Evolutionary conservation across 495 filamentous ascomycete genomes (phyloP).

Genomic region (Delitschia confertaspora): DNA sequence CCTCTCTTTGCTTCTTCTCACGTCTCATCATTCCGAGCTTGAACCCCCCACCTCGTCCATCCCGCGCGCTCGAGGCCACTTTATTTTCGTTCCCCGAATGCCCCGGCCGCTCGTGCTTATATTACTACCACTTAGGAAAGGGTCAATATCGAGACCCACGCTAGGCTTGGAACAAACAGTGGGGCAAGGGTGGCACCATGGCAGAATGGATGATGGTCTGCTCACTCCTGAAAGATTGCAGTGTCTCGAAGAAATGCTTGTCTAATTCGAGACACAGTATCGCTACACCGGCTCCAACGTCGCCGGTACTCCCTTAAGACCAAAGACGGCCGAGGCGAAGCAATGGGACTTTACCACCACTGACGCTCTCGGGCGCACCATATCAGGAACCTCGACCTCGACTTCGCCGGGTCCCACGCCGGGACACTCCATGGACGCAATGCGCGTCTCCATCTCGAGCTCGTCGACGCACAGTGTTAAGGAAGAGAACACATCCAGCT

Average conservation of each 20-base stretch:
- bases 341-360: constrained; percentile 28
- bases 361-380: constrained; percentile 26
- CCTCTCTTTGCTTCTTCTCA: constrained; percentile 1
- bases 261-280: constrained; percentile 25
- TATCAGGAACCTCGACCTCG: constrained; percentile 22
- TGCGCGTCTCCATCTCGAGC: constrained; percentile 28
- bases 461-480: constrained; percentile 25
- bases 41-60: constrained; percentile 4
- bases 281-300: constrained; percentile 18
- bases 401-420: constrained; percentile 10
- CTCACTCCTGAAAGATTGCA: constrained; percentile 8
- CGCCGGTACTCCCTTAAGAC: constrained; percentile 16
- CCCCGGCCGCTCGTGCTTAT: constrained; percentile 27
- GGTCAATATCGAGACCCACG: constrained; percentile 24
- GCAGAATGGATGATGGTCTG: constrained; percentile 29
- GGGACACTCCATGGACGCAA: constrained; percentile 17
- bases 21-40: constrained; percentile 3
- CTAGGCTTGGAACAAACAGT: constrained; percentile 26
- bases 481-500: constrained; percentile 11
- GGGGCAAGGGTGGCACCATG: constrained; percentile 24
- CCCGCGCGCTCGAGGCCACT: constrained; percentile 8
- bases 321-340: constrained; percentile 22
- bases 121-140: constrained; percentile 25
- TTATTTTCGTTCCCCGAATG: constrained; percentile 16
- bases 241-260: constrained; percentile 8